These are phyloP conservation scores for Pleomassaria siparia DNA, from an alignment of 2,329 filamentous ascomycete species.

Conservation along the genomic window DNA sequence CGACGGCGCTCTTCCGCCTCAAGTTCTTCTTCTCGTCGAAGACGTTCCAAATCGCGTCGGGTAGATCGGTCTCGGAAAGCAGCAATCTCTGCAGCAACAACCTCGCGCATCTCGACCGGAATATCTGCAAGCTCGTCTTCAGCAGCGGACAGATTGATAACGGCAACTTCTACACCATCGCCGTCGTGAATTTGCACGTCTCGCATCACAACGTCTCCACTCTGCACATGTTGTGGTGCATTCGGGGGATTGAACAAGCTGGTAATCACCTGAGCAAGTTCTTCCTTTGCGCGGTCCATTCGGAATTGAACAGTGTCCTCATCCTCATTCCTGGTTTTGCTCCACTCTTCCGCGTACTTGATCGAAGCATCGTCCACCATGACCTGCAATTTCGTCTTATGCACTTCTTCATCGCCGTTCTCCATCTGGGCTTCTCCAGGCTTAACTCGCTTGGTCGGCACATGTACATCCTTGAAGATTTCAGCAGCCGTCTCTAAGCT, in stretches of 20 bases:
- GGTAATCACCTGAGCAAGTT: slow-evolving; percentile 67
- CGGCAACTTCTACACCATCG: slow-evolving; percentile 69
- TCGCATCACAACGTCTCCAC: slow-evolving; percentile 71
- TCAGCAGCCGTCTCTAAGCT: slow-evolving; percentile 83
- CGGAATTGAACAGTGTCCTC: slow-evolving; percentile 65
- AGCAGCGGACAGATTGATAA: slow-evolving; percentile 71
- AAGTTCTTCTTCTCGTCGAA: slow-evolving; percentile 87
- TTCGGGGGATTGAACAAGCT: slow-evolving; percentile 69
- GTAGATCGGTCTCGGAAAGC: slow-evolving; percentile 92
- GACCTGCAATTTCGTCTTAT: slow-evolving; percentile 69
- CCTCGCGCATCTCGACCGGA: slow-evolving; percentile 92
- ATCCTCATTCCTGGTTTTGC: slow-evolving; percentile 65
- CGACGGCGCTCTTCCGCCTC: slow-evolving; percentile 81
- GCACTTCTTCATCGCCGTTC: slow-evolving; percentile 51
- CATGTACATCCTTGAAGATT: slow-evolving; percentile 76
- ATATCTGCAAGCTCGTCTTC: slow-evolving; percentile 97
- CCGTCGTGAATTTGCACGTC: slow-evolving; percentile 55
- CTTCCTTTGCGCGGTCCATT: slow-evolving; percentile 67
- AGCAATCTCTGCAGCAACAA: slow-evolving; percentile 89
- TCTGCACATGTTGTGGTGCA: slow-evolving; percentile 52
- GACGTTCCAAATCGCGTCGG: slow-evolving; percentile 81
- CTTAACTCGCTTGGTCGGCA: slow-evolving; percentile 76
- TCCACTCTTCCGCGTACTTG: slow-evolving; percentile 83
- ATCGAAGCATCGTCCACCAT: slow-evolving; percentile 80
- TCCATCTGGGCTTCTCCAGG: slow-evolving; percentile 58